Evolutionary conservation across 2,329 filamentous ascomycete species (phyloP).

Genomic region (Fonsecaea monophora): DNA sequence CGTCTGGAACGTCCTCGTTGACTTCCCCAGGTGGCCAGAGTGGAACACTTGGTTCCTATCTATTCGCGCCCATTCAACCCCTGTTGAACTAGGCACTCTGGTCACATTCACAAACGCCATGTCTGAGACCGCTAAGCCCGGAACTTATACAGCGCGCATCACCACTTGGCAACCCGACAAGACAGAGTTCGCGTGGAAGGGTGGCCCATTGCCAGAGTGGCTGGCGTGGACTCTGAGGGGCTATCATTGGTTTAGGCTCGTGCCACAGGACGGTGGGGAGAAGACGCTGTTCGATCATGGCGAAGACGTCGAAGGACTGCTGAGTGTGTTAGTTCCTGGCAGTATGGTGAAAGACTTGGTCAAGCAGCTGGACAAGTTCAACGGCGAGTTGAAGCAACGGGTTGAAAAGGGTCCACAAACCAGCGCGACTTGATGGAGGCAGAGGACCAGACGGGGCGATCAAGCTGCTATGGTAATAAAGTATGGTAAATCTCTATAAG

Average conservation of each 20-base stretch:
- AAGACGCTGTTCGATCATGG: slow-evolving; percentile 18
- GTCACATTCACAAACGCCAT: slow-evolving; percentile 18
- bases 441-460: not conserved
- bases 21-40: slow-evolving; percentile 12
- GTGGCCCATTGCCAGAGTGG: slow-evolving; percentile 11
- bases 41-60: slow-evolving; percentile 22
- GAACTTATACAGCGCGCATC: slow-evolving; percentile 15
- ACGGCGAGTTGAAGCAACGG: slow-evolving; percentile 20
- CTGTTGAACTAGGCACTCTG: slow-evolving; percentile 6
- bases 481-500: not conserved
- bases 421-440: not conserved
- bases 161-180: slow-evolving; percentile 18
- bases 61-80: slow-evolving; percentile 5
- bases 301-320: slow-evolving; percentile 11
- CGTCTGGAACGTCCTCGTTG: slow-evolving; percentile 20
- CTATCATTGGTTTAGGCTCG: slow-evolving; percentile 17
- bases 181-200: slow-evolving; percentile 22
- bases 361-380: slow-evolving; percentile 18
- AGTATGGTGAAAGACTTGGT: slow-evolving; percentile 11
- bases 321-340: not conserved
- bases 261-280: slow-evolving; percentile 16
- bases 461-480: not conserved
- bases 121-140: slow-evolving; percentile 22
- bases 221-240: slow-evolving; percentile 13
- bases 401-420: slow-evolving; percentile 1